Conservation (phyloP, 352 stramenopile genomes). For the Phytopythium montanum region DNA sequence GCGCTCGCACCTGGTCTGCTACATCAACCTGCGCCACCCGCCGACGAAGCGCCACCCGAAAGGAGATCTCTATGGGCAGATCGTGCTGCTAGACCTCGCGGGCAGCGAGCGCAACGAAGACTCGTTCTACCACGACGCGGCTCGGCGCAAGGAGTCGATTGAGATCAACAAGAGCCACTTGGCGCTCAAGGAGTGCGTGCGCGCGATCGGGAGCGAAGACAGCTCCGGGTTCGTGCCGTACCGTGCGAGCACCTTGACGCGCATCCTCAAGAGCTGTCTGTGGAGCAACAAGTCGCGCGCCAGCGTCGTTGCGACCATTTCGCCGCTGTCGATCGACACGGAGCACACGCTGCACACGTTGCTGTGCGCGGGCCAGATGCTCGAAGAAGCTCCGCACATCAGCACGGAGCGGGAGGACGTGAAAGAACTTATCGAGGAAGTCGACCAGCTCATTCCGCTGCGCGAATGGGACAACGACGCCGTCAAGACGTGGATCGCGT, state of each 20-base stretch:
- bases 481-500: slow-evolving; percentile 50
- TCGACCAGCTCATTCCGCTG: slow-evolving; percentile 31
- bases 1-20: slow-evolving; percentile 67
- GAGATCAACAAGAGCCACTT: slow-evolving; percentile 87
- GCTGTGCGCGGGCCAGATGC: slow-evolving; percentile 63
- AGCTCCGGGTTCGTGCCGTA: slow-evolving; percentile 62
- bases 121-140: slow-evolving; percentile 71
- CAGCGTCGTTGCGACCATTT: slow-evolving; percentile 80
- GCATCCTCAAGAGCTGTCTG: slow-evolving; percentile 69
- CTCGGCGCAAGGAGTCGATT: slow-evolving; percentile 63
- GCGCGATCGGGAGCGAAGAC: slow-evolving; percentile 59
- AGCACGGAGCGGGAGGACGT: slow-evolving; percentile 53
- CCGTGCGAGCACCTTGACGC: slow-evolving; percentile 63
- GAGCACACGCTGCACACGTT: slow-evolving; percentile 80
- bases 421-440: slow-evolving; percentile 32
- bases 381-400: slow-evolving; percentile 50
- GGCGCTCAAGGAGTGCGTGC: slow-evolving; percentile 80
- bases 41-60: slow-evolving; percentile 7
- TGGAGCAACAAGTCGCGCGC: slow-evolving; percentile 57
- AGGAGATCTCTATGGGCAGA: slow-evolving; percentile 36
- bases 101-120: slow-evolving; percentile 80
- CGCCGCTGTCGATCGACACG: slow-evolving; percentile 65
- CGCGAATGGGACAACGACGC: slow-evolving; percentile 61
- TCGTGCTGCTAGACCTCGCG: slow-evolving; percentile 63
- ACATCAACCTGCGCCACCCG: slow-evolving; percentile 42